Evolutionary conservation across 2,329 filamentous ascomycete species (phyloP).

Genomic region (Xenoacremonium recifei): DNA sequence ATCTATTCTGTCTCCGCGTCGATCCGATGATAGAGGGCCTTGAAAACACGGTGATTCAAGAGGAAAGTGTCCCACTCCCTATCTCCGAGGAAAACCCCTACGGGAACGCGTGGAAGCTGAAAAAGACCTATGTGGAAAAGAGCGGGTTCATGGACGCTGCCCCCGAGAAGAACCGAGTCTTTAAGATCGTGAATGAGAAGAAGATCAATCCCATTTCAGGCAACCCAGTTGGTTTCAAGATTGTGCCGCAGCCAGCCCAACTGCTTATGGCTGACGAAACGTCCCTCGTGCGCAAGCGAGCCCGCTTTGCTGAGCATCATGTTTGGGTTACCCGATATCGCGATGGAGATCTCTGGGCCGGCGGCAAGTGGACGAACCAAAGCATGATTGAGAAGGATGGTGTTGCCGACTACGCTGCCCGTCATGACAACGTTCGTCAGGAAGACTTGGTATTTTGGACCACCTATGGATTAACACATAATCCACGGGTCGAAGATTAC

Average conservation of each 20-base stretch:
- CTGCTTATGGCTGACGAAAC: slow-evolving; percentile 39
- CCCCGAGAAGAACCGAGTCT: slow-evolving; percentile 45
- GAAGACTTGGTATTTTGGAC: slow-evolving; percentile 58
- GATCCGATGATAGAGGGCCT: slow-evolving; percentile 62
- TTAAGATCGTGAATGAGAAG: slow-evolving; percentile 49
- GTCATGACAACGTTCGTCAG: slow-evolving; percentile 47
- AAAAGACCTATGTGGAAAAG: slow-evolving; percentile 44
- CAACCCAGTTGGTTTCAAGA: slow-evolving; percentile 47
- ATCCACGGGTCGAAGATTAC: slow-evolving; percentile 65
- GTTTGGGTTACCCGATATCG: slow-evolving; percentile 46
- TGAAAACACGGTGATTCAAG: slow-evolving; percentile 50
- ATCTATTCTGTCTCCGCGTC: slow-evolving; percentile 62
- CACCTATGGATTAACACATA: slow-evolving; percentile 61
- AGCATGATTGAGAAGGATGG: slow-evolving; percentile 33
- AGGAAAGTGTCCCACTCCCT: slow-evolving; percentile 38
- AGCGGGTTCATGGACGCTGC: slow-evolving; percentile 48
- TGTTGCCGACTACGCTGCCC: slow-evolving; percentile 38
- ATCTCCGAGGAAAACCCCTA: slow-evolving; percentile 53
- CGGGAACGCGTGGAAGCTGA: slow-evolving; percentile 43
- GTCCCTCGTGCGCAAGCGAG: slow-evolving; percentile 38
- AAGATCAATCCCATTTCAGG: slow-evolving; percentile 42
- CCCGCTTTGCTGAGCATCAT: slow-evolving; percentile 42
- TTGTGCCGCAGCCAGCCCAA: slow-evolving; percentile 39
- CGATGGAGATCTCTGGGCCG: slow-evolving; percentile 45
- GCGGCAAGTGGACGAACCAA: slow-evolving; percentile 41